phyloP scores from a whole-genome alignment of 306 rosid species.

The Lathyrus sativus region DNA sequence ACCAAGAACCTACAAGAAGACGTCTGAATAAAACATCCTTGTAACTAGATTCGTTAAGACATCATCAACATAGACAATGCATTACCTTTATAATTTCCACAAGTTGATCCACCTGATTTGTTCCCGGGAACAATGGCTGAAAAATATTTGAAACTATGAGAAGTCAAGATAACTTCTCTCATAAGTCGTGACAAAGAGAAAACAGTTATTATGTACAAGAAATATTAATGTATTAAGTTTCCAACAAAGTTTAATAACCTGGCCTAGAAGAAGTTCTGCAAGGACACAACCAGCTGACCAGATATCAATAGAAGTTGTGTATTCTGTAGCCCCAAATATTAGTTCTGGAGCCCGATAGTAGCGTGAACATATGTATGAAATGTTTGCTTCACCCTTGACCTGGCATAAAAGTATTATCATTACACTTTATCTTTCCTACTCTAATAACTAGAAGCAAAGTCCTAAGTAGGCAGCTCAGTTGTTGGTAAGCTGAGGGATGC shows the following conservation, averaged over 20 bases:
- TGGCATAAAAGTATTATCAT: slow-evolving; percentile 38
- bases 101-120: slow-evolving; percentile 92
- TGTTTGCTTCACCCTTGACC: slow-evolving; percentile 90
- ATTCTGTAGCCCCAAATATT: slow-evolving; percentile 95
- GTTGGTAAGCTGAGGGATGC: background rate
- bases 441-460: slow-evolving; percentile 31
- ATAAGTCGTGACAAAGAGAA: slow-evolving; percentile 11
- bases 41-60: slow-evolving; percentile 20
- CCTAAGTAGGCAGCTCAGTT: background rate
- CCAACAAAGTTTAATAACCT: slow-evolving; percentile 53
- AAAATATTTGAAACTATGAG: slow-evolving; percentile 46
- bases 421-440: background rate
- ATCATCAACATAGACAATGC: slow-evolving; percentile 37
- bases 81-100: slow-evolving; percentile 94
- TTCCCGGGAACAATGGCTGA: slow-evolving; percentile 96
- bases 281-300: slow-evolving; percentile 99
- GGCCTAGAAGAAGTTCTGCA: slow-evolving; percentile 94
- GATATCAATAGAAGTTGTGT: slow-evolving; percentile 82
- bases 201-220: slow-evolving; percentile 24
- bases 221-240: slow-evolving; percentile 21
- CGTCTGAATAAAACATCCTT: slow-evolving; percentile 26
- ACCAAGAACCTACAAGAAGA: slow-evolving; percentile 80
- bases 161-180: slow-evolving; percentile 24
- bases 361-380: slow-evolving; percentile 93
- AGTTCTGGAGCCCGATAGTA: slow-evolving; percentile 99